phyloP scores from a whole-genome alignment of 805 yeast genomes.

The Tetrapisispora fleetii region DNA sequence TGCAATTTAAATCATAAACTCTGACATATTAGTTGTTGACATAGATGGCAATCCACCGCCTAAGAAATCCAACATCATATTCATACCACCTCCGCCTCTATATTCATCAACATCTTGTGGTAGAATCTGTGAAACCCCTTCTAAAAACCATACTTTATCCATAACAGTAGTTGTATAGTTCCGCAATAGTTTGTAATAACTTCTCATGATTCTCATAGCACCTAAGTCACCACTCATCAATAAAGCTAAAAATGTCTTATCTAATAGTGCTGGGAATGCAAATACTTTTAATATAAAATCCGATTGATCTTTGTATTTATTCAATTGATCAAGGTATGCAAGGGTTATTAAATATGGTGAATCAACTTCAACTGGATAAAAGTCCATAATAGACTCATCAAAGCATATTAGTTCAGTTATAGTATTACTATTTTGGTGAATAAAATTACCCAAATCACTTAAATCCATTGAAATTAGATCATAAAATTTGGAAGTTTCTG shows the following conservation, averaged over 20 bases:
- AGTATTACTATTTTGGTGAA: slow-evolving; percentile 30
- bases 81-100: slow-evolving; percentile 89
- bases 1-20: slow-evolving; percentile 9
- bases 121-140: slow-evolving; percentile 79
- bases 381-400: slow-evolving; percentile 73
- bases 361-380: slow-evolving; percentile 74
- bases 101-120: slow-evolving; percentile 91
- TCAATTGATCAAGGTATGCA: slow-evolving; percentile 76
- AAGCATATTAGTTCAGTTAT: slow-evolving; percentile 65
- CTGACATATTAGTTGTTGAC: slow-evolving; percentile 34
- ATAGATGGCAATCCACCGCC: slow-evolving; percentile 55
- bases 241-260: slow-evolving; percentile 64
- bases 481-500: slow-evolving; percentile 56
- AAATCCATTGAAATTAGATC: slow-evolving; percentile 76
- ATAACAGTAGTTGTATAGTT: slow-evolving; percentile 80
- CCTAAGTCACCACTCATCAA: slow-evolving; percentile 76
- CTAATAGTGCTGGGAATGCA: slow-evolving; percentile 89
- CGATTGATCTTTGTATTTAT: slow-evolving; percentile 70
- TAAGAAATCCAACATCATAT: slow-evolving; percentile 80
- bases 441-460: slow-evolving; percentile 72
- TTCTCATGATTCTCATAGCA: slow-evolving; percentile 86
- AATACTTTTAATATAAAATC: slow-evolving; percentile 82
- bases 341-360: slow-evolving; percentile 82
- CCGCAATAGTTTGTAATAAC: slow-evolving; percentile 72
- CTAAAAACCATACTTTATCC: slow-evolving; percentile 87